A percentile compares a stretch with the other conserved stretches of the same genome.
Evolutionary conservation across 257 asterid species (phyloP).

Genomic region (Fraxinus quadrangulata): DNA sequence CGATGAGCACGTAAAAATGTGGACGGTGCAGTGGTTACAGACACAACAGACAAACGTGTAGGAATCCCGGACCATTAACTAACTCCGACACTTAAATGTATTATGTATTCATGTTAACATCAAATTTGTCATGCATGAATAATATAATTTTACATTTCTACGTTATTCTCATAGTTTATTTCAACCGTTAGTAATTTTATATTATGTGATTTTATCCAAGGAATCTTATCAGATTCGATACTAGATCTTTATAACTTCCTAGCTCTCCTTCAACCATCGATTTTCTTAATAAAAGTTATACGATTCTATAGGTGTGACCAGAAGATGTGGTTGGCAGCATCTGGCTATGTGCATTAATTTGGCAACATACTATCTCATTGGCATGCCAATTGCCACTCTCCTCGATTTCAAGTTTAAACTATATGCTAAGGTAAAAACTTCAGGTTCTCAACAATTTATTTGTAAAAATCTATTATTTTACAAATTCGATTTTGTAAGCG

Average conservation of each 20-base stretch:
- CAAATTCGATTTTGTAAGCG: too few species aligned
- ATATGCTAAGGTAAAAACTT: constrained; percentile 53
- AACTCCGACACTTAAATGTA: too few species aligned
- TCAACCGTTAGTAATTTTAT: too few species aligned
- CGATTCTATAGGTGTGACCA: constrained; percentile 55
- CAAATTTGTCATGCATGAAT: too few species aligned
- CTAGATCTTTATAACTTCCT: neutral
- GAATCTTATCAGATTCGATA: constrained; percentile 58
- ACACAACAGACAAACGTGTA: too few species aligned
- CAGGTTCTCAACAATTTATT: neutral
- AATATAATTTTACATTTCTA: too few species aligned
- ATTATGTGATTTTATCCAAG: constrained; percentile 59
- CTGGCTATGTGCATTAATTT: constrained; percentile 55
- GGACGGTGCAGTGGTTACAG: too few species aligned
- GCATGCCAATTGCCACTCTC: constrained; percentile 60
- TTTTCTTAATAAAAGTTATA: neutral
- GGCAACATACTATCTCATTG: constrained; percentile 61
- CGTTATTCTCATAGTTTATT: too few species aligned
- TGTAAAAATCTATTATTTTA: neutral
- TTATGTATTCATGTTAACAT: too few species aligned
- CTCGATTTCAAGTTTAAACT: constrained; percentile 58
- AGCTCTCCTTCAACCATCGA: neutral
- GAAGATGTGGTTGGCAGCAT: constrained; percentile 86
- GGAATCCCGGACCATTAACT: too few species aligned
- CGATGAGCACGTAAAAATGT: too few species aligned